phyloP scores from a whole-genome alignment of 345 rosid species.

The Eutrema japonicum region DNA sequence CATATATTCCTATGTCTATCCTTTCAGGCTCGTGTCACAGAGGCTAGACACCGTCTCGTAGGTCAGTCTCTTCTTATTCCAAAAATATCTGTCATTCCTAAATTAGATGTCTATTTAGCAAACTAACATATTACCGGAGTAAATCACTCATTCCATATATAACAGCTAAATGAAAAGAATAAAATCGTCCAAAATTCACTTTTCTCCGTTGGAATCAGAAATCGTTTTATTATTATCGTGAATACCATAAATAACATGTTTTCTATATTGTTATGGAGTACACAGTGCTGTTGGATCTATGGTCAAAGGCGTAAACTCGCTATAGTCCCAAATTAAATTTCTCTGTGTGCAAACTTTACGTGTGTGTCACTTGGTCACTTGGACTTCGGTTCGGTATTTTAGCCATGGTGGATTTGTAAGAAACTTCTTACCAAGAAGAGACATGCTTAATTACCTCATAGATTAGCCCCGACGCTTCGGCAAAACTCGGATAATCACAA shows the following conservation, averaged over 20 bases:
- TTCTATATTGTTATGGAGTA: background rate
- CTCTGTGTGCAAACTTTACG: background rate
- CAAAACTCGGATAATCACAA: background rate
- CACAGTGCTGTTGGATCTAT: background rate
- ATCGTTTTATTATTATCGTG: too few relatives aligned
- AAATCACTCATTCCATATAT: background rate
- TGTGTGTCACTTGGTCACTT: background rate
- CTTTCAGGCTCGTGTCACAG: background rate
- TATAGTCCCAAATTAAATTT: background rate
- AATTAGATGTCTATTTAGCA: background rate
- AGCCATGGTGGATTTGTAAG: too few relatives aligned
- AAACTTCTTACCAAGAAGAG: too few relatives aligned
- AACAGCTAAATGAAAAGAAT: background rate
- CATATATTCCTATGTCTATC: conserved; percentile 30
- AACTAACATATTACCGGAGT: background rate
- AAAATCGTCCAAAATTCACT: background rate
- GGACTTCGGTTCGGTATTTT: background rate
- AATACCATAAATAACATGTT: background rate
- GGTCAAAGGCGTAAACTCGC: background rate
- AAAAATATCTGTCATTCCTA: background rate
- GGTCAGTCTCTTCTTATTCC: conserved; percentile 25
- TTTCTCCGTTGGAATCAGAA: too few relatives aligned
- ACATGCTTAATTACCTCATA: too few relatives aligned
- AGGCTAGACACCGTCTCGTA: conserved; percentile 22
- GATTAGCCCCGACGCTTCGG: too few relatives aligned